Base-by-base conservation (phyloP, 108 stramenopile species). In the Conticribra guillardii region DNA sequence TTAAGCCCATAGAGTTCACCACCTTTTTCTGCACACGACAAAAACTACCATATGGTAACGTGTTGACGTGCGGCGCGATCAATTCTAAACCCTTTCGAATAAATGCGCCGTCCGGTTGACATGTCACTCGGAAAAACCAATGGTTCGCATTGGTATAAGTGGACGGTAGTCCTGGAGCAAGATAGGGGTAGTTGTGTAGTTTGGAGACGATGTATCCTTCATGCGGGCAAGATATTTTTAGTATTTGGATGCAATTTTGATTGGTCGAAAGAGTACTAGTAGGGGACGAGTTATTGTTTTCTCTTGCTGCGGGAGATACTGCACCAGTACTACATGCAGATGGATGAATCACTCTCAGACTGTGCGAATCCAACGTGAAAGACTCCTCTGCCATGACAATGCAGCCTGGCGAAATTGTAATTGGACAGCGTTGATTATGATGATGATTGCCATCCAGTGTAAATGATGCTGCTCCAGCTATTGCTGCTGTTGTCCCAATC, bases 11-110 rank as follows among this genome's bases (percentile, higher is more conserved):
- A 4, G 60, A 50, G 70, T 92, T 96, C 64, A 96, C 71, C 8
- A 85, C 76, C 37, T 89, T 80, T 26, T 81, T 79, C 3, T 67
- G 56, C 22, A 96, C 92, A 24, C 80, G 69, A 22, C 92, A 71
- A 0, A 92, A 64, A 8, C 77, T 66, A 44, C 93, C 93, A 74
- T 82, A 89, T 0, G 91, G 87, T 3, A 96, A 41, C 2, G 86
- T 91, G 11, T 52, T 67, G 15, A 87, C 34, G 24, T 90, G 91
- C 1, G 73, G 50, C 17, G 87, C 69, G 21, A 46, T 81, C 44
- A 96, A 73, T 70, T 96, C 93, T 21, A 91, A 67, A 32, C 95
- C 95, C 34, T 77, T 58, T 50, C 95, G 74, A 22, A 96, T 82
- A 60, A 68, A 85, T 14, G 95, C 95, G 1, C 92, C 95, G 34